Evolutionary conservation across 2,329 filamentous ascomycete genomes (phyloP).

Genomic region (Xylaria digitata): DNA sequence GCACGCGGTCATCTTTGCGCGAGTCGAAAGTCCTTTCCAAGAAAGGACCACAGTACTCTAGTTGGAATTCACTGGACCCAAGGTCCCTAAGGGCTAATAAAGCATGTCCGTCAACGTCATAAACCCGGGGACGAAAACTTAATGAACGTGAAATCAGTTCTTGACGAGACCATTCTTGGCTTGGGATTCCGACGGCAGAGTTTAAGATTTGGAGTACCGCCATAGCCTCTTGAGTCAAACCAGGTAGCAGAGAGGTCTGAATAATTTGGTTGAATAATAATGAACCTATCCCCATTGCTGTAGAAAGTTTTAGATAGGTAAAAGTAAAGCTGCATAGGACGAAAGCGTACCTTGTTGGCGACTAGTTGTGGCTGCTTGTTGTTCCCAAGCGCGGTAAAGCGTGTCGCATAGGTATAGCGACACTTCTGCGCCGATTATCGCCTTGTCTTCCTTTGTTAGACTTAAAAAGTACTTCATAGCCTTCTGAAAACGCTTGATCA

Average conservation of each 20-base stretch:
- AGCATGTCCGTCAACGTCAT: background rate
- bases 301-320: slow-evolving; percentile 6
- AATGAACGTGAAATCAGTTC: slow-evolving; percentile 26
- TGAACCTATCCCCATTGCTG: slow-evolving; percentile 34
- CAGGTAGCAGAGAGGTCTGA: slow-evolving; percentile 28
- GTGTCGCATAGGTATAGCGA: slow-evolving; percentile 53
- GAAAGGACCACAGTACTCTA: slow-evolving; percentile 76
- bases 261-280: slow-evolving; percentile 40
- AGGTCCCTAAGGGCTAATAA: slow-evolving; percentile 6
- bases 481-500: slow-evolving; percentile 60
- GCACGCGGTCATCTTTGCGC: slow-evolving; percentile 72
- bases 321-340: background rate
- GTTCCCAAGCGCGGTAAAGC: slow-evolving; percentile 42
- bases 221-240: slow-evolving; percentile 34
- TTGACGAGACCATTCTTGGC: slow-evolving; percentile 17
- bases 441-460: slow-evolving; percentile 52
- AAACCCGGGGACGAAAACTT: slow-evolving; percentile 26
- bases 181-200: slow-evolving; percentile 28
- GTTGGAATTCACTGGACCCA: slow-evolving; percentile 66
- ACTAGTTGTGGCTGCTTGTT: slow-evolving; percentile 1
- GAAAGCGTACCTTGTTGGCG: slow-evolving; percentile 34
- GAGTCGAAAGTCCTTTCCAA: slow-evolving; percentile 81
- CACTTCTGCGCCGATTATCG: slow-evolving; percentile 50
- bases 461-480: slow-evolving; percentile 60
- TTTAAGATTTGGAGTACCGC: slow-evolving; percentile 29